Conservation (phyloP, 148 eudicot species). For the Suaeda aralocaspica region DNA sequence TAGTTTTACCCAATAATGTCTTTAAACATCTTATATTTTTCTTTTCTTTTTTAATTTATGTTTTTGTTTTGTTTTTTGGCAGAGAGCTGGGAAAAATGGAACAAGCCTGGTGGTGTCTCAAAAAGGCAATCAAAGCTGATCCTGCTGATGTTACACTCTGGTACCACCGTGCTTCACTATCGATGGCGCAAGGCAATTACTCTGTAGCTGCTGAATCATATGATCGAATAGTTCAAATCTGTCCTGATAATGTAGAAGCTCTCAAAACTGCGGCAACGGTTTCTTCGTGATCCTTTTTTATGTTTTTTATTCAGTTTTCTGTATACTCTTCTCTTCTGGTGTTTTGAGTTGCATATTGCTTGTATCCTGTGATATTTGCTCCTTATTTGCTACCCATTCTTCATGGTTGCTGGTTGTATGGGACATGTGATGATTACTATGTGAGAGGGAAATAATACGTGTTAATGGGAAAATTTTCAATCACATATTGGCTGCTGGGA, state of each 20-base stretch:
- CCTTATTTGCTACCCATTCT: neutral
- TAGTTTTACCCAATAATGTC: too few relatives aligned
- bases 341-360: neutral
- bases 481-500: too few relatives aligned
- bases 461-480: neutral
- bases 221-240: conserved; percentile 51
- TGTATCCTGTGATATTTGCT: neutral
- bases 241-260: conserved; percentile 61
- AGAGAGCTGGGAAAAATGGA: conserved; percentile 69
- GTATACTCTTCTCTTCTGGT: conserved; percentile 7
- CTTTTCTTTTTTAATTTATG: neutral
- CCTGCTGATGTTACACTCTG: conserved; percentile 61
- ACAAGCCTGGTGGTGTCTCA: conserved; percentile 68
- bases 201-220: conserved; percentile 83
- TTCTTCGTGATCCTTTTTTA: conserved; percentile 15
- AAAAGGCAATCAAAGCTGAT: conserved; percentile 83
- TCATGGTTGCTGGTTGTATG: neutral
- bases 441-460: neutral
- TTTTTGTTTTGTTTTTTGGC: conserved; percentile 20
- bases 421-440: neutral
- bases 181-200: conserved; percentile 48
- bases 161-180: conserved; percentile 58
- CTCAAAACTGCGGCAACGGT: conserved; percentile 63
- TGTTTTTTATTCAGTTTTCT: conserved; percentile 6
- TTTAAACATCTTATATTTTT: neutral